These are phyloP conservation scores for Ceratobasidium sp. DNA, from an alignment of 1,284 basidiomycete genomes.

Conservation along the genomic window DNA sequence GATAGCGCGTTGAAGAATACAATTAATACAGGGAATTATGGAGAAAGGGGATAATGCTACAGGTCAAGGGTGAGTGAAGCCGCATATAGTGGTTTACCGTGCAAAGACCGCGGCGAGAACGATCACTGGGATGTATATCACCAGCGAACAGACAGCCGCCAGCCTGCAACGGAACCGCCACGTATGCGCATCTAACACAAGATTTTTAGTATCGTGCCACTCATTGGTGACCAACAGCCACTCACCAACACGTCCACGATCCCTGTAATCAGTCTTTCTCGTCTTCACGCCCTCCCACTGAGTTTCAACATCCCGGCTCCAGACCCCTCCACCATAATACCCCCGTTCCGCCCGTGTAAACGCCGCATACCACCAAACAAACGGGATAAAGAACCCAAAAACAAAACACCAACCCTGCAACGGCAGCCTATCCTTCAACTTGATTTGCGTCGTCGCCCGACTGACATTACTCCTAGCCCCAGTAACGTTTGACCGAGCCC, in stretches of 20 bases:
- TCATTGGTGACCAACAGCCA: conserved; percentile 3
- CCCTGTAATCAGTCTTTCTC: conserved; percentile 19
- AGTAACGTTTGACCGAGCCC: conserved; percentile 21
- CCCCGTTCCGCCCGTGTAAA: conserved; percentile 41
- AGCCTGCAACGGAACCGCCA: conserved; percentile 50
- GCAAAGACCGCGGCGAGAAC: conserved; percentile 49
- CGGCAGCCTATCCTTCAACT: conserved; percentile 37
- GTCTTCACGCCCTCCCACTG: conserved; percentile 40
- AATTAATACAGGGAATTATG: conserved; percentile 10
- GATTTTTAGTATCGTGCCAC: neutral
- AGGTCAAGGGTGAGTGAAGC: conserved; percentile 7
- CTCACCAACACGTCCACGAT: conserved; percentile 37
- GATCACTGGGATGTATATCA: conserved; percentile 50
- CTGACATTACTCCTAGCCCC: conserved; percentile 2
- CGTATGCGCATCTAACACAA: conserved; percentile 45
- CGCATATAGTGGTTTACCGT: conserved; percentile 26
- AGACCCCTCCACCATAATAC: conserved; percentile 37
- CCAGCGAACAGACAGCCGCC: conserved; percentile 46
- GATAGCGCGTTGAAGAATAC: neutral
- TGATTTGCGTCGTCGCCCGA: conserved; percentile 4
- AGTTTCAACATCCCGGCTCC: conserved; percentile 37
- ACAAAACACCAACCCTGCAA: conserved; percentile 50
- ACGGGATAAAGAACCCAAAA: conserved; percentile 48
- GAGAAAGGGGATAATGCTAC: conserved; percentile 23
- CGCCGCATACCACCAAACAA: conserved; percentile 49